Percentiles rank a stretch among this genome's conserved stretches.
These are phyloP conservation scores for Hemisphaericaspora xylanilytica DNA, from an alignment of 1,139 yeast genomes.

Conservation along the genomic window DNA sequence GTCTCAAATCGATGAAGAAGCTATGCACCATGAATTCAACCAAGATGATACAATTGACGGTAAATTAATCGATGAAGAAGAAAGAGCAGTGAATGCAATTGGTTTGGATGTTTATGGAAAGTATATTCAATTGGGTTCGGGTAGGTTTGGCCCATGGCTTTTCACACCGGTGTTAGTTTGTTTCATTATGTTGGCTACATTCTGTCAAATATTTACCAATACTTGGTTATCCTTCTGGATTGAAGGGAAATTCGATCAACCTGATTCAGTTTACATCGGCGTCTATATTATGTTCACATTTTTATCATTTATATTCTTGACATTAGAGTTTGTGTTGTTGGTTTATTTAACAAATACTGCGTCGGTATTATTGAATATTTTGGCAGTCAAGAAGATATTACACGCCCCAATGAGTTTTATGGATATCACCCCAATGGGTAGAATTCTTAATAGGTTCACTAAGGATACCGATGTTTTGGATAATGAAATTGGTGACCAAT, in stretches of 20 bases:
- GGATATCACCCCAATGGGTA: conserved; percentile 65
- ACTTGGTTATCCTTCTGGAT: conserved; percentile 91
- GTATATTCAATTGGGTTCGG: conserved; percentile 61
- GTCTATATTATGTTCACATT: conserved; percentile 59
- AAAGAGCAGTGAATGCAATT: conserved; percentile 42
- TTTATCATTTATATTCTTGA: conserved; percentile 35
- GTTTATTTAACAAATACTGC: conserved; percentile 53
- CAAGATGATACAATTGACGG: conserved; percentile 29
- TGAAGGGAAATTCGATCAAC: conserved; percentile 45
- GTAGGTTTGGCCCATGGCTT: conserved; percentile 28
- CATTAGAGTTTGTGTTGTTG: conserved; percentile 44
- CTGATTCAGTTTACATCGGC: conserved; percentile 67
- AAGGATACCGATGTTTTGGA: conserved; percentile 86
- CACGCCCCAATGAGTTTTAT: conserved; percentile 59
- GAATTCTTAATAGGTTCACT: conserved; percentile 62
- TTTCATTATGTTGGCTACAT: conserved; percentile 45
- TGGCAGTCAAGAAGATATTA: conserved; percentile 61
- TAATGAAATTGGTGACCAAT: conserved; percentile 66
- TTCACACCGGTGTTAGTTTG: conserved; percentile 23
- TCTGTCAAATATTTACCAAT: conserved; percentile 63
- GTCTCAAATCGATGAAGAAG: conserved; percentile 21
- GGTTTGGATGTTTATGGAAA: conserved; percentile 28
- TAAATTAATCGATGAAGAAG: conserved; percentile 30
- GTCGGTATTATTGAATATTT: conserved; percentile 38
- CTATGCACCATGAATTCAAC: conserved; percentile 18